Base-by-base conservation (phyloP, 2,329 filamentous ascomycete species). In the Hysterium pulicare region DNA sequence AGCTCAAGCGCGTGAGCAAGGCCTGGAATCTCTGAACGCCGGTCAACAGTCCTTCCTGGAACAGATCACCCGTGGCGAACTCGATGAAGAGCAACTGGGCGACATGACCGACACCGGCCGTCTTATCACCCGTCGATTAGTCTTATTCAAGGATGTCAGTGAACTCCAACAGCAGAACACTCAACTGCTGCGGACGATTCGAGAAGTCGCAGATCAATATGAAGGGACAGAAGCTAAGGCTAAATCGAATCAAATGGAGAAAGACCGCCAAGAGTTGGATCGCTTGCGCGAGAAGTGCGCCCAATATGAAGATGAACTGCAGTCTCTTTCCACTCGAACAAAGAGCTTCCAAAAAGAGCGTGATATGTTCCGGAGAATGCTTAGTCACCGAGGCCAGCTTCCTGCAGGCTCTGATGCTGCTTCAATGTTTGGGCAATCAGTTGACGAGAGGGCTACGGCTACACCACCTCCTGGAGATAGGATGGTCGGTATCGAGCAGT, bases 291-390 rank as follows among this genome's bases (percentile, higher is more conserved):
- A 84, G 40, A 83, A 89, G 51, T 77, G 94, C 19, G 78, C 84
- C 51, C 82, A 86, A 65, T 91, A 83, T 65, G 83, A 88, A 45
- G 91, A 96, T 50, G 90, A 96, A 62, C 81, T 95, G 40, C 81
- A 84, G 53, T 86, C 86, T 10, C 84, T 95, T 51, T 82, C 86
- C 33, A 82, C 86, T 22, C 87, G 90, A 44, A 87, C 90, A 50
- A 88, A 95, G 71, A 95, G 88, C 64, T 95, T 95, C 65, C 89
- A 93, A 62, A 88, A 90, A 57, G 93, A 98, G 70, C 84, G 93
- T 48, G 91, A 98, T 62, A 96, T 96, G 81, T 97, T 96, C 83
- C 84, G 91, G 17, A 89, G 90, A 40, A 90, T 97, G 74, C 79
- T 96, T 22, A 87, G 91, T 53, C 87, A 93, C 48, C 78, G 82